These are phyloP conservation scores for Nepenthes alata DNA, from an alignment of 179 eudicot species.

Conservation along the genomic window DNA sequence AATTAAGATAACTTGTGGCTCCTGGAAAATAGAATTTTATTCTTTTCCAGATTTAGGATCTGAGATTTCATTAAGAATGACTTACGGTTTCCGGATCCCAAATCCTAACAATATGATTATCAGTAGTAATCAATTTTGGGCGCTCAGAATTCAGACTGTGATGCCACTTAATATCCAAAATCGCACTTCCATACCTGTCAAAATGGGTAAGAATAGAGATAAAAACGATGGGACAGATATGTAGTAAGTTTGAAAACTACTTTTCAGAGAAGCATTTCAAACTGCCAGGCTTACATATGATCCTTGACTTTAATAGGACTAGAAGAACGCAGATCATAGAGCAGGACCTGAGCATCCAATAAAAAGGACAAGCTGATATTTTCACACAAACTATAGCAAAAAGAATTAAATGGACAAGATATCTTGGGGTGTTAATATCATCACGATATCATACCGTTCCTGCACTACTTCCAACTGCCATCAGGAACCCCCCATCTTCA, in stretches of 20 bases:
- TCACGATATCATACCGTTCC: conserved; percentile 81
- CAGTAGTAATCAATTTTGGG: conserved; percentile 66
- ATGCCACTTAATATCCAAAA: conserved; percentile 87
- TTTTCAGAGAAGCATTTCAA: conserved; percentile 5
- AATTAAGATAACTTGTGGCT: not conserved
- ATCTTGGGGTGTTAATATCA: not conserved
- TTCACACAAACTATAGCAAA: not conserved
- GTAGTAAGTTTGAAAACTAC: not conserved
- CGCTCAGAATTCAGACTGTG: conserved; percentile 57
- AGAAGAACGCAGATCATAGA: conserved; percentile 90
- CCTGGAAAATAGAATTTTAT: not conserved
- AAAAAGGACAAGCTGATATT: conserved; percentile 4
- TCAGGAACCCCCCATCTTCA: conserved; percentile 64
- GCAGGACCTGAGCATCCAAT: conserved; percentile 48
- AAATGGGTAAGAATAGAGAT: conserved; percentile 1
- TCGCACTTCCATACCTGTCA: conserved; percentile 84
- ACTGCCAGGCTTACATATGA: conserved; percentile 64
- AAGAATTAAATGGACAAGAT: not conserved
- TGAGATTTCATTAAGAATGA: not conserved
- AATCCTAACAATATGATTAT: conserved; percentile 67
- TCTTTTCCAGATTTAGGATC: not conserved
- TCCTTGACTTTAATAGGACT: conserved; percentile 72
- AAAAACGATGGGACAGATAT: not conserved
- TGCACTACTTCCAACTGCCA: conserved; percentile 94
- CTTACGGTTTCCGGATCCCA: conserved; percentile 98